Base-by-base conservation (phyloP, 345 rosid genomes). In the Populus deltoides region DNA sequence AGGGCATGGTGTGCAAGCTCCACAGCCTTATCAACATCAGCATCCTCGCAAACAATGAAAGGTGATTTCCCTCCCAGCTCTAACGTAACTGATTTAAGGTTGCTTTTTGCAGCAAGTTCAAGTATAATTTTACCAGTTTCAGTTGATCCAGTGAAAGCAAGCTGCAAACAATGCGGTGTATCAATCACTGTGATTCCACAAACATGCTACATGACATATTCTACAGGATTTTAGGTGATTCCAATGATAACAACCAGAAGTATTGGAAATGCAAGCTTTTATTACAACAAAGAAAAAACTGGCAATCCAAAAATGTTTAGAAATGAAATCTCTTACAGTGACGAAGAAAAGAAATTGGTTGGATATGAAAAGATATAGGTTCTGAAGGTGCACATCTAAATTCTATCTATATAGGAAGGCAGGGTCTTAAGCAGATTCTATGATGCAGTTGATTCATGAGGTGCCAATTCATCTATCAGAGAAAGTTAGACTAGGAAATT, bases 21-120 rank as follows among this genome's bases (percentile, higher is more conserved):
- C 38, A 71, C 81, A 70, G 74, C 85, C 39, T 74, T 75, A 17
- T 82, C 79, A 20, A 82, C 22, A 13, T 82, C 81, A 71, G 79
- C 82, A 75, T 82, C 85, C 62, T 74, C 85, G 6, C 77, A 78
- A 10, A 82, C 74, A 24, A 82, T 78, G 77, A 78, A 78, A 53
- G 85, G 85, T 36, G 85, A 82, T 67, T 82, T 82, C 47, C 85
- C 79, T 49, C 85, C 85, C 22, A 82, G 85, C 77, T 82, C 85
- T 51, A 82, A 33, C 31, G 82, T 78, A 38, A 82, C 85, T 39
- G 79, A 55, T 70, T 82, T 82, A 15, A 82, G 82, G 59, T 82
- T 82, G 72, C 85, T 74, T 75, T 45, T 82, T 15, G 84, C 79
- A 61, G 81, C 78, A 75, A 82, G 43, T 49, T 77, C 75, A 24